Evolutionary conservation across 2,329 filamentous ascomycete species (phyloP), one percentile per base, ranked within the genome.

Genomic region (Hymenotorrendiella dingleyae): DNA sequence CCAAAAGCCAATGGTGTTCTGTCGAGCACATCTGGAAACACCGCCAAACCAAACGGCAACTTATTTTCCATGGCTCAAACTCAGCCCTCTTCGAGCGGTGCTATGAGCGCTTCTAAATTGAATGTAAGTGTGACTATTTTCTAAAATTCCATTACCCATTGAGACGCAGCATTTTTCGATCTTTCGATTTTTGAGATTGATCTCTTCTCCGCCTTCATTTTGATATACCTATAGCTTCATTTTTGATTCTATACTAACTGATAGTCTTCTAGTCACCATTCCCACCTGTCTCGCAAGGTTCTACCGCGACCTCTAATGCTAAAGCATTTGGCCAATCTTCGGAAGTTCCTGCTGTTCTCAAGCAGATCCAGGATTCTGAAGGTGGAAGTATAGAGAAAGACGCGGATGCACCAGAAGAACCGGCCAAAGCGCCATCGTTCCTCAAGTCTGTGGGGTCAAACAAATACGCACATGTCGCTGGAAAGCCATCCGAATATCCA

Each of bases 1-100:
- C 45, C 48, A 21, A 45, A 49, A n/a, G 12, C 34, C 23, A 51
- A 52, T 32, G 36, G 45, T 17, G 33, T 21, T 30, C 24, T 27
- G 16, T 28, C 40, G 5, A 42, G 37, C 22, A 16, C 7, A 20
- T 20, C 30, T 14, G 34, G 22, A 8, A 28, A 23, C 14, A 30
- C 23, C 5, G 34, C 16, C 19, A 36, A 26, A 21, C 19, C 40
- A 8, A 44, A 32, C 19, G 23, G 11, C 9, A 22, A 38, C 17
- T n/a, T 33, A 19, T 19, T 27, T 33, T 41, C 21, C 12, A 28
- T 28, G 23, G 10, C n/a, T n/a, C 17, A 38, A 11, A 17, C 23
- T 20, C 24, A 16, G 16, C n/a, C 34, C 6, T 24, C 21, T 19
- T 28, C 24, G 11, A 23, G 17, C 20, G 6, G 6, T 23, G 20